phyloP scores from a whole-genome alignment of 1,284 basidiomycete species.

The Pseudozyma hubeiensis region DNA sequence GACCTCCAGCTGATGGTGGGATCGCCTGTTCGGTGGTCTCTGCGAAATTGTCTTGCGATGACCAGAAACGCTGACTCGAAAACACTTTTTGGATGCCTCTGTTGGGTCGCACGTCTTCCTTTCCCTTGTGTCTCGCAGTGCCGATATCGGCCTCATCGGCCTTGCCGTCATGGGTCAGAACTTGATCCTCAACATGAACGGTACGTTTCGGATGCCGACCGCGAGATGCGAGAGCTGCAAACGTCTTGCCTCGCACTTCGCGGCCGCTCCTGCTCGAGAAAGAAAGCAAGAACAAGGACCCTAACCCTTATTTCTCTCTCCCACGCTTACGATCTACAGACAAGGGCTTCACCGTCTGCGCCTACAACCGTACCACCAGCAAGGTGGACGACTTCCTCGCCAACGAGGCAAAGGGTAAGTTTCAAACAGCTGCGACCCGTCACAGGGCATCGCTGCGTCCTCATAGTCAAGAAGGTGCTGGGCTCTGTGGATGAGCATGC shows the following conservation, averaged over 20 bases:
- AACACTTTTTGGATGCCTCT: neutral
- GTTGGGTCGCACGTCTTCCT: neutral
- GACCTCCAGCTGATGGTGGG: neutral
- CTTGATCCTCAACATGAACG: conserved; percentile 69
- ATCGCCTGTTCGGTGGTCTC: neutral
- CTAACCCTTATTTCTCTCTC: neutral
- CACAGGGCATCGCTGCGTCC: neutral
- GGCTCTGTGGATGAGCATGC: no score
- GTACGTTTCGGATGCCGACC: conserved; percentile 35
- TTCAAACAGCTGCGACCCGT: neutral
- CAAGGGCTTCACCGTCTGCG: conserved; percentile 97
- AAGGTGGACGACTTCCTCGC: conserved; percentile 96
- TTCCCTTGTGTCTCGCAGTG: conserved; percentile 34
- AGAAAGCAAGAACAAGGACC: no score
- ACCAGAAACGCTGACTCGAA: conserved; percentile 1
- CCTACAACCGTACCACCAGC: conserved; percentile 95
- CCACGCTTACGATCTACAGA: conserved; percentile 71
- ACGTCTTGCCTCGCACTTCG: neutral
- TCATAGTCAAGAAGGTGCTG: no score
- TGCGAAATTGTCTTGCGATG: neutral
- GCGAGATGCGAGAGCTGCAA: neutral
- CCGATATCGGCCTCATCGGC: conserved; percentile 68
- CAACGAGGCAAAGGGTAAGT: conserved; percentile 94
- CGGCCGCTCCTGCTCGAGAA: neutral
- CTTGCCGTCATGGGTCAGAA: conserved; percentile 69